Evolutionary conservation across 805 yeast genomes (phyloP), one percentile per base, ranked within the genome.

Genomic region (Lipomyces sp.): DNA sequence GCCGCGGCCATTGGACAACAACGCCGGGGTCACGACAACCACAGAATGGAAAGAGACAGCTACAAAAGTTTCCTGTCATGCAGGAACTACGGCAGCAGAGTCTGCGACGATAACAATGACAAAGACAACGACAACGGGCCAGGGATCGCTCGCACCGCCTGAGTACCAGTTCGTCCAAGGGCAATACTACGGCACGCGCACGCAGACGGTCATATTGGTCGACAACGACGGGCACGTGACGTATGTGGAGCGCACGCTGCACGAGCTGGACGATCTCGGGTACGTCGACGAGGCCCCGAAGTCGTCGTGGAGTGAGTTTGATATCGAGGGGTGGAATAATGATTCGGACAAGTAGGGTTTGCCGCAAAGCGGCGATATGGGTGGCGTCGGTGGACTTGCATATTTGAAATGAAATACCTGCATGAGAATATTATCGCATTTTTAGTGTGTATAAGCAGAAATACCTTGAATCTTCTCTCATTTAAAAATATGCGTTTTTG

Each of bases 161-260:
- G n/a, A n/a, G n/a, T 54, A 54, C 21, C 18, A 24, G 16, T 55
- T 47, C 60, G 32, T 67, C n/a, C 68, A 73, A 14, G 87, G 88
- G 0, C 66, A 71, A 21, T 81, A 73, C 61, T 90, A 88, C 63
- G 96, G 96, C 0, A 89, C 97, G 0, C 70, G 96, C 47, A 86
- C 96, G 0, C 96, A 89, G 65, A 87, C 95, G 0, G 77, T 88
- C 1, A 73, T 88, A 2, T 60, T 86, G 21, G 73, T 85, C 8
- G 80, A 78, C 61, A 74, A 72, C 34, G 51, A 62, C 35, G 74
- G 86, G 61, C 49, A 68, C 33, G 68, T 84, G 19, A 75, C 76
- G 43, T 86, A 84, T 65, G 69, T 77, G 13, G 96, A 89, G 70
- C 73, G 42, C 78, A 79, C 49, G 4, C 28, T 49, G 29, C 59